Percentiles rank a stretch among this genome's conserved stretches.
These are phyloP conservation scores for Murraya paniculata DNA, from an alignment of 345 rosid genomes.

Conservation along the genomic window DNA sequence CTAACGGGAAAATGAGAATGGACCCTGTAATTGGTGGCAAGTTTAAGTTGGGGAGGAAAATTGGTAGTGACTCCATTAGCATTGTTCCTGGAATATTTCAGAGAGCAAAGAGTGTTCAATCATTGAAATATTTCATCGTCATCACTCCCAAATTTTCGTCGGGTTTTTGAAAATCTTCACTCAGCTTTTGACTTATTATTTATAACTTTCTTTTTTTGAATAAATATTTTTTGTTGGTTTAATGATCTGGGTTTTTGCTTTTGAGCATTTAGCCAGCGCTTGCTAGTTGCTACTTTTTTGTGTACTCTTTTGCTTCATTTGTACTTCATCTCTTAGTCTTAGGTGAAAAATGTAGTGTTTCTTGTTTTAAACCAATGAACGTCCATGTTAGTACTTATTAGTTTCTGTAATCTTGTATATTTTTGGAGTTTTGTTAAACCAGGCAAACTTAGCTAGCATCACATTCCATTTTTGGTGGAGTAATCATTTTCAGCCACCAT, in stretches of 20 bases:
- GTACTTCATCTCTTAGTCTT: constrained; percentile 15
- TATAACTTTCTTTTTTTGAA: too few species aligned
- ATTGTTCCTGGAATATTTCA: too few species aligned
- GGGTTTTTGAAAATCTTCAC: constrained; percentile 17
- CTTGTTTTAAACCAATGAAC: not conserved
- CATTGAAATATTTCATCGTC: constrained; percentile 28
- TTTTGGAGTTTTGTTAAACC: not conserved
- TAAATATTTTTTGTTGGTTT: not conserved
- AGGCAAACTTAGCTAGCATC: not conserved
- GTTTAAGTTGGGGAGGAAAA: too few species aligned
- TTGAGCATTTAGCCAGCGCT: not conserved
- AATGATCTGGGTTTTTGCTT: constrained; percentile 5
- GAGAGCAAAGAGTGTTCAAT: constrained; percentile 30
- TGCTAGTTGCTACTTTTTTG: not conserved
- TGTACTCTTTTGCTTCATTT: constrained; percentile 15
- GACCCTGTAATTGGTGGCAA: too few species aligned
- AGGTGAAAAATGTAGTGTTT: not conserved
- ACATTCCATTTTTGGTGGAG: constrained; percentile 9
- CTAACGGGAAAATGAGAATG: too few species aligned
- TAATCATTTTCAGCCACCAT: constrained; percentile 16
- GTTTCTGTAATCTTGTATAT: not conserved
- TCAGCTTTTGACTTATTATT: constrained; percentile 26
- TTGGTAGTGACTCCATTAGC: too few species aligned
- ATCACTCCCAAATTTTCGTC: constrained; percentile 3
- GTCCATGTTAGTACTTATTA: not conserved